These are phyloP conservation scores for Pharus latifolius DNA, from an alignment of 176 grass and related monocot genomes.

Conservation along the genomic window DNA sequence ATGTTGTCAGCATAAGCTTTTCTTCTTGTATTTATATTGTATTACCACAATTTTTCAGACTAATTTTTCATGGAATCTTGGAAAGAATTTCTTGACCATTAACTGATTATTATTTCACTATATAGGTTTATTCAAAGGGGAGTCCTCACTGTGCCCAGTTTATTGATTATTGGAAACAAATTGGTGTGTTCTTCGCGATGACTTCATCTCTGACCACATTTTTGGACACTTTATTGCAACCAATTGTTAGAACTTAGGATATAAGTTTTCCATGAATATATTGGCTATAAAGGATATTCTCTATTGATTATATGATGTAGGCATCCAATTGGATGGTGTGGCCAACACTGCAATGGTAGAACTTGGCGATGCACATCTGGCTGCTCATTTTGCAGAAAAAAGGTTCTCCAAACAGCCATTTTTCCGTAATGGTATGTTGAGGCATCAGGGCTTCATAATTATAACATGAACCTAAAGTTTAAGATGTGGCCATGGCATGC, in stretches of 20 bases:
- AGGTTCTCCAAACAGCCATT: constrained; percentile 50
- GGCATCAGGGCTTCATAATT: neutral
- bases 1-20: neutral
- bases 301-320: constrained; percentile 39
- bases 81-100: neutral
- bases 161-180: constrained; percentile 67
- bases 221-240: constrained; percentile 10
- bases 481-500: too few relatives aligned
- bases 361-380: constrained; percentile 48
- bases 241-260: too few relatives aligned
- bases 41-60: neutral
- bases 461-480: neutral
- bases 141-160: constrained; percentile 74
- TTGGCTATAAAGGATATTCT: neutral
- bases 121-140: constrained; percentile 84
- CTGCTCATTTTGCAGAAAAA: constrained; percentile 62
- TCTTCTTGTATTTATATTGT: constrained; percentile 12
- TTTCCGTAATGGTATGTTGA: constrained; percentile 70
- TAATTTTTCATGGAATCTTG: neutral
- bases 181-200: constrained; percentile 43
- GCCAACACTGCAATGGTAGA: constrained; percentile 78
- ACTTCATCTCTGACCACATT: neutral
- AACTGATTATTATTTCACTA: constrained; percentile 7
- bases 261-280: constrained; percentile 7
- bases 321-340: constrained; percentile 58